Evolutionary conservation across 2,329 filamentous ascomycete genomes (phyloP).

Genomic region (Biscogniauxia marginata): DNA sequence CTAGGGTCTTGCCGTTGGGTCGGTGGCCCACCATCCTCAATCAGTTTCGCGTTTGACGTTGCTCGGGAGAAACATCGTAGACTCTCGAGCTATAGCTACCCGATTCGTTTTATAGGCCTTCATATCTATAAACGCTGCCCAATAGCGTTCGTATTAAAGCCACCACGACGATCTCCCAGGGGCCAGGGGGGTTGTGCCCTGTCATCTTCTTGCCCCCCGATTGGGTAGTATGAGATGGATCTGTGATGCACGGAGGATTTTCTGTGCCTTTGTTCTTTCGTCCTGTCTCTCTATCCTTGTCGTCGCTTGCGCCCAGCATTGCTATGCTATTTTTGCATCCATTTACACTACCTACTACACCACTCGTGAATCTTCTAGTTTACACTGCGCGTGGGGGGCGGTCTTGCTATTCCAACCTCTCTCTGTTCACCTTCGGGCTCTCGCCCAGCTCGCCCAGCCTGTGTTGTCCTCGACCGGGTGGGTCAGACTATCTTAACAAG

Average conservation of each 20-base stretch:
- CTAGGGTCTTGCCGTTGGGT: not conserved
- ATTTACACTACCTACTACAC: no score
- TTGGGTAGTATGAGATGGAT: conserved; percentile 6
- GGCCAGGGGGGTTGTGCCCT: conserved; percentile 11
- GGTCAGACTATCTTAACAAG: conserved; percentile 2
- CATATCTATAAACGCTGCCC: conserved; percentile 3
- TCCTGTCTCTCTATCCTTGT: not conserved
- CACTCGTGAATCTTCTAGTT: not conserved
- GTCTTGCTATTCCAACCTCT: not conserved
- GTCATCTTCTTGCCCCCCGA: conserved; percentile 8
- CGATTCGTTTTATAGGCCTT: not conserved
- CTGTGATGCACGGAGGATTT: conserved; percentile 8
- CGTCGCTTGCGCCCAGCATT: not conserved
- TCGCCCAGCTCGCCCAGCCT: not conserved
- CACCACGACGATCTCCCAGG: conserved; percentile 19
- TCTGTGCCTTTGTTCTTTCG: conserved; percentile 7
- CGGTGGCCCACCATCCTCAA: conserved; percentile 19
- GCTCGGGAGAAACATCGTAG: conserved; percentile 14
- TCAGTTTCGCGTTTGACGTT: conserved; percentile 23
- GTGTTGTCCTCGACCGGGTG: not conserved
- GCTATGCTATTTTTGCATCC: not conserved
- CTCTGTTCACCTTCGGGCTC: not conserved
- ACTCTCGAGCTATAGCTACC: conserved; percentile 3
- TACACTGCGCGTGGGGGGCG: not conserved
- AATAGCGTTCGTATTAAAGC: conserved; percentile 15